phyloP scores from a whole-genome alignment of 176 grass and related monocot species.

The Bolboschoenus planiculmis region DNA sequence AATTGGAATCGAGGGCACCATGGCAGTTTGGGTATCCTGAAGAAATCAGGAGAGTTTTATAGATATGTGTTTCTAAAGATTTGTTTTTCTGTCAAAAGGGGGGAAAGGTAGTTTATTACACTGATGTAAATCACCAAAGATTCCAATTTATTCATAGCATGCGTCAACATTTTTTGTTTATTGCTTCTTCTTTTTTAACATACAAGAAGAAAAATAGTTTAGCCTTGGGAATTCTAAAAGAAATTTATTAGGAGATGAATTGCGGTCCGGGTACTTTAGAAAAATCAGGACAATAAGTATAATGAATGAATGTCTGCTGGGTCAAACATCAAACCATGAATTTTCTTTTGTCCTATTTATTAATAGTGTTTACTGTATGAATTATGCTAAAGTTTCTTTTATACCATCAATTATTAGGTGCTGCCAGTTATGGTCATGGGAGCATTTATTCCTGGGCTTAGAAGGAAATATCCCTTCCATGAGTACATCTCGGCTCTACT shows the following conservation, averaged over 20 bases:
- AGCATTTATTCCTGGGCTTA: conserved; percentile 78
- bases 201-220: background rate
- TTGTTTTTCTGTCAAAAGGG: background rate
- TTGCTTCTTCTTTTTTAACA: background rate
- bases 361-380: background rate
- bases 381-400: background rate
- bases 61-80: background rate
- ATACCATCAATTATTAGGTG: conserved; percentile 27
- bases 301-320: background rate
- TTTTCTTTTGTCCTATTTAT: background rate
- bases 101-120: background rate
- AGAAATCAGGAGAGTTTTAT: background rate
- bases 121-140: background rate
- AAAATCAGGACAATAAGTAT: background rate
- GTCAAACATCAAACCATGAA: background rate
- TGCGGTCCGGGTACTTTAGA: background rate
- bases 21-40: background rate
- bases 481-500: conserved; percentile 76
- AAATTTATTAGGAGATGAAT: background rate
- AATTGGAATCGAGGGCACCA: background rate
- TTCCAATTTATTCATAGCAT: background rate
- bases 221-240: background rate
- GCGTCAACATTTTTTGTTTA: background rate
- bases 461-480: conserved; percentile 63
- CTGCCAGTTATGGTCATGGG: conserved; percentile 95